These are phyloP conservation scores for Candida frijolesensis DNA, from an alignment of 1,139 yeast genomes.

Conservation along the genomic window DNA sequence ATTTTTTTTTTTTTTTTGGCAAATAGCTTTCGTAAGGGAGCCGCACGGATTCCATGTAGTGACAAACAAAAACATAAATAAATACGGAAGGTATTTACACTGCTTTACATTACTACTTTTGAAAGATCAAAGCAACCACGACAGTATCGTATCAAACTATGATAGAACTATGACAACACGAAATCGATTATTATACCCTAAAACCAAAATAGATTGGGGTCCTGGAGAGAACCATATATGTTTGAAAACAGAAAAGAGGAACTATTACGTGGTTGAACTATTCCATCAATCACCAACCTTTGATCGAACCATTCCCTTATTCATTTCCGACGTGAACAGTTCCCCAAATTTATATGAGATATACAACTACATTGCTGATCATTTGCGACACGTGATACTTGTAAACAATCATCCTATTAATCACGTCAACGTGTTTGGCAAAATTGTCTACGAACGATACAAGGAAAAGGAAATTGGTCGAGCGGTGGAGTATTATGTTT, in stretches of 20 bases:
- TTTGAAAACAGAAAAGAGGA: constrained; percentile 10
- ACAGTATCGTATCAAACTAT: not conserved
- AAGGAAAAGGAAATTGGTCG: constrained; percentile 7
- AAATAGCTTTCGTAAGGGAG: not conserved
- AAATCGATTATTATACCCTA: constrained; percentile 2
- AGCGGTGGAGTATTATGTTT: constrained; percentile 10
- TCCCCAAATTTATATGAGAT: constrained; percentile 13
- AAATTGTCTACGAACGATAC: constrained; percentile 18
- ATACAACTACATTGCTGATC: constrained; percentile 14
- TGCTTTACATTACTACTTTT: not conserved
- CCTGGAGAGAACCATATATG: constrained; percentile 22
- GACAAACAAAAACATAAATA: not conserved
- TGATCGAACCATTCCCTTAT: constrained; percentile 16
- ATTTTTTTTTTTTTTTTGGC: constrained; percentile 4
- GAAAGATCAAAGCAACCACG: not conserved
- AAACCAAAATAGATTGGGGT: constrained; percentile 14
- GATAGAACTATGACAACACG: constrained; percentile 1
- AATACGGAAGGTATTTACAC: not conserved
- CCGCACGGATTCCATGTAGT: not conserved
- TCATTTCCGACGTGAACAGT: constrained; percentile 19
- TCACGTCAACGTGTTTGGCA: constrained; percentile 18
- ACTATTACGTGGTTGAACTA: constrained; percentile 21
- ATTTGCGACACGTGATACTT: constrained; percentile 16
- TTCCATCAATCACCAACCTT: constrained; percentile 20
- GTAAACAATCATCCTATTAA: constrained; percentile 22